Percentiles rank a stretch among this genome's conserved stretches.
phyloP scores from a whole-genome alignment of 129 eudicot genomes.

The Pittosporum tobira region DNA sequence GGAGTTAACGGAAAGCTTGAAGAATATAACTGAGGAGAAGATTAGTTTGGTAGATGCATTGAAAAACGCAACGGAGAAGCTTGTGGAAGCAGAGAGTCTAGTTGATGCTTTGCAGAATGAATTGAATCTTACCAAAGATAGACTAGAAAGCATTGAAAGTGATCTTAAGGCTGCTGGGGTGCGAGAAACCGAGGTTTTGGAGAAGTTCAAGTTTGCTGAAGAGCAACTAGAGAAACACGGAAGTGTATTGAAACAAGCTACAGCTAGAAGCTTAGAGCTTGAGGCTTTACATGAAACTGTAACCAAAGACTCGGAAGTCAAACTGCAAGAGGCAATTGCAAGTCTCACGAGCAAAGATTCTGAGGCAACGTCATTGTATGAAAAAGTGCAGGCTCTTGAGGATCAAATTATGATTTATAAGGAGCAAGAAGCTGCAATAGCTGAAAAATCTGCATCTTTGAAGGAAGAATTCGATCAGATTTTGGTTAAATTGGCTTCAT shows the following conservation, averaged over 20 bases:
- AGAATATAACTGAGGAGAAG: slow-evolving; percentile 59
- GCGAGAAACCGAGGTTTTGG: slow-evolving; percentile 51
- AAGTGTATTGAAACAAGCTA: slow-evolving; percentile 42
- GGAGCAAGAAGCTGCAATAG: slow-evolving; percentile 52
- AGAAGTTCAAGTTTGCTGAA: slow-evolving; percentile 65
- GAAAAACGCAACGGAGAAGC: slow-evolving; percentile 48
- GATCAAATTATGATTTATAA: slow-evolving; percentile 43
- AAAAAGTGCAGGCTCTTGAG: slow-evolving; percentile 46
- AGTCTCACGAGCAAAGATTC: slow-evolving; percentile 46
- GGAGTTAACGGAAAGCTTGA: slow-evolving; percentile 42
- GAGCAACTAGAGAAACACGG: slow-evolving; percentile 39
- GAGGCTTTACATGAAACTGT: slow-evolving; percentile 49
- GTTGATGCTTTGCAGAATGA: slow-evolving; percentile 54
- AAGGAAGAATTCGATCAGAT: slow-evolving; percentile 60
- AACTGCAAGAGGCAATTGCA: slow-evolving; percentile 58
- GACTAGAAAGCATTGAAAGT: slow-evolving; percentile 52
- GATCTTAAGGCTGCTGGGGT: slow-evolving; percentile 52
- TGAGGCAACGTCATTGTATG: slow-evolving; percentile 55
- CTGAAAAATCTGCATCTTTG: slow-evolving; percentile 34
- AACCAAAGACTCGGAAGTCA: slow-evolving; percentile 51
- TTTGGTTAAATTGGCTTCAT: slow-evolving; percentile 40
- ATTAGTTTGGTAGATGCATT: slow-evolving; percentile 44
- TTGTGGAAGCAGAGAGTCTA: slow-evolving; percentile 55
- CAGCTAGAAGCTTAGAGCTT: slow-evolving; percentile 42
- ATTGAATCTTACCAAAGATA: slow-evolving; percentile 43